A percentile compares a stretch with the other conserved stretches of the same genome.
These are phyloP conservation scores for Cyberlindnera mrakii DNA, from an alignment of 805 yeast genomes.

Conservation along the genomic window DNA sequence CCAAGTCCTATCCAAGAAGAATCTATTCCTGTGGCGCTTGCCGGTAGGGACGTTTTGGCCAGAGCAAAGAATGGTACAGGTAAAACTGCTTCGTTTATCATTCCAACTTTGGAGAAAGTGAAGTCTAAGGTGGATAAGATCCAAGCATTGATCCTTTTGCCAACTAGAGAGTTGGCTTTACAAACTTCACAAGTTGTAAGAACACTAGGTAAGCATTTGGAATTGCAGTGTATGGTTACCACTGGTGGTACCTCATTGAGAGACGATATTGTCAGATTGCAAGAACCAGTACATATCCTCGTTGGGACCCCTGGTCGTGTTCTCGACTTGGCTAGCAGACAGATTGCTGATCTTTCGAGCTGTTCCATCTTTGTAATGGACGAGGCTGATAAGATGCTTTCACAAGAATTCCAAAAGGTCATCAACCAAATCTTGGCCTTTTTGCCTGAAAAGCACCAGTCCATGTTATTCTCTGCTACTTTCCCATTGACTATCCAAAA, in stretches of 20 bases:
- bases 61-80: conserved; percentile 99
- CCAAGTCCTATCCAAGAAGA: conserved; percentile 99
- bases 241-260: conserved; percentile 95
- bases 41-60: conserved; percentile 94
- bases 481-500: conserved; percentile 92
- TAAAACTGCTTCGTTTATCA: conserved; percentile 94
- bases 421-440: conserved; percentile 81
- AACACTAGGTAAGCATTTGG: conserved; percentile 91
- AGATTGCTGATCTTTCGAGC: conserved; percentile 78
- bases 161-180: conserved; percentile 95
- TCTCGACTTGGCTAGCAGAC: conserved; percentile 85
- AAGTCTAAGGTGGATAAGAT: conserved; percentile 80
- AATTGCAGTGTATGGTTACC: conserved; percentile 92
- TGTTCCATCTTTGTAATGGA: conserved; percentile 93
- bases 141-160: conserved; percentile 90
- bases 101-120: conserved; percentile 85
- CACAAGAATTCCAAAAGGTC: conserved; percentile 81
- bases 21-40: conserved; percentile 89
- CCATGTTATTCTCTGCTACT: conserved; percentile 88
- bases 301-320: conserved; percentile 99
- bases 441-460: conserved; percentile 77
- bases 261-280: conserved; percentile 90
- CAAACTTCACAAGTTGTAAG: conserved; percentile 97
- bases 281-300: conserved; percentile 87
- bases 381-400: conserved; percentile 96